Evolutionary conservation across 371 early-diverging fungal genomes (phyloP).

Genomic region (Mucor racemosus): DNA sequence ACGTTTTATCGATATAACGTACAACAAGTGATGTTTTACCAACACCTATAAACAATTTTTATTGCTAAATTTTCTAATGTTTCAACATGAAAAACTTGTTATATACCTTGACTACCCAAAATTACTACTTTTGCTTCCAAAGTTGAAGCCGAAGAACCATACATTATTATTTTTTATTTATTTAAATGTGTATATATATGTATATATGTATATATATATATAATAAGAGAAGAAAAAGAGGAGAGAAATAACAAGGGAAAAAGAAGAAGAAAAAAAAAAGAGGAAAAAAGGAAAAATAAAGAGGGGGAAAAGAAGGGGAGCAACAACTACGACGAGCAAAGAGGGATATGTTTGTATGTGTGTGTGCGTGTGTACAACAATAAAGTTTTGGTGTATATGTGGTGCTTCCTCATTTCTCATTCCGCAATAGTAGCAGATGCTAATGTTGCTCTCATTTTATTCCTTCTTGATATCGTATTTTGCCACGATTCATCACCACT

Average conservation of each 20-base stretch:
- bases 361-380: neutral
- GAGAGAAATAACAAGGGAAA: neutral
- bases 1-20: slow-evolving; percentile 79
- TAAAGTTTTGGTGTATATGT: neutral
- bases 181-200: neutral
- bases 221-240: neutral
- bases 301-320: neutral
- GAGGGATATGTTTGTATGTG: too few species aligned
- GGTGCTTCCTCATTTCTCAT: slow-evolving; percentile 8
- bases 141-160: slow-evolving; percentile 48
- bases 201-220: neutral
- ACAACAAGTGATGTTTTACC: slow-evolving; percentile 85
- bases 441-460: neutral
- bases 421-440: slow-evolving; percentile 5
- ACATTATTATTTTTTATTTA: slow-evolving; percentile 16
- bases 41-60: slow-evolving; percentile 55
- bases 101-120: slow-evolving; percentile 71
- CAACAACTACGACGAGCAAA: neutral
- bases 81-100: neutral
- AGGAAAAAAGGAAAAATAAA: slow-evolving; percentile 14
- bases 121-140: slow-evolving; percentile 81
- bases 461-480: slow-evolving; percentile 12
- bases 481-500: slow-evolving; percentile 37
- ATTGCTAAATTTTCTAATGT: neutral
- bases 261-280: slow-evolving; percentile 9